Evolutionary conservation across 441 rosid species (phyloP), one percentile per base, ranked within the genome.

Genomic region (Corymbia calophylla): DNA sequence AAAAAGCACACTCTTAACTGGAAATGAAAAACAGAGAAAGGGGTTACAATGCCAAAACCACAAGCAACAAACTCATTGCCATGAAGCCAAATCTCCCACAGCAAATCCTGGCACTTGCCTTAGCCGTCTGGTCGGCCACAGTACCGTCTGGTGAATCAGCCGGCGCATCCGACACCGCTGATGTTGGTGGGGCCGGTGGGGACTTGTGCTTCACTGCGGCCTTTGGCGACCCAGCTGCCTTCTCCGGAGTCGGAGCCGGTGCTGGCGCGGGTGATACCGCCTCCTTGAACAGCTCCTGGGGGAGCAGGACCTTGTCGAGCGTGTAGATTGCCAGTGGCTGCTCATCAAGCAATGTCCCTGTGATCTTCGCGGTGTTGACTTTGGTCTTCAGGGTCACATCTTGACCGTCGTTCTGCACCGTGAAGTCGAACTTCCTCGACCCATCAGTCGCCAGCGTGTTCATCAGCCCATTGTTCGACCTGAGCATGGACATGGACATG

Each of bases 401-500:
- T 86, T 88, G 82, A 84, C 89, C 91, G 18, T 82, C 64, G 89
- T 90, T 88, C 88, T 90, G 91, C 82, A 90, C 91, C 4, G 84
- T 90, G 91, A 90, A 90, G 80, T 87, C 91, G 60, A 82, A 90
- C 87, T 88, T 90, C 86, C 88, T 88, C 6, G 91, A 87, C 8
- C 91, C 89, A 62, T 88, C 85, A 39, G 91, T 90, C 73, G 91
- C 91, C 39, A 90, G 87, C 4, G 91, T 90, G 89, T 90, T 90
- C 89, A 64, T 90, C 44, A 55, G 88, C n/a, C 91, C 91, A 9
- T 88, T 90, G 91, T 88, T 90, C 62, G 89, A 88, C 68, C 86
- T 88, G 54, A 90, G 87, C 88, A 88, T 90, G 64, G 91, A 53
- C 88, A 87, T 85, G n/a, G 89, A 82, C 53, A 56, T 84, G 88